A percentile compares a stretch with the other conserved stretches of the same genome.
Evolutionary conservation across 441 rosid genomes (phyloP).

Genomic region (Euphorbia corollata): DNA sequence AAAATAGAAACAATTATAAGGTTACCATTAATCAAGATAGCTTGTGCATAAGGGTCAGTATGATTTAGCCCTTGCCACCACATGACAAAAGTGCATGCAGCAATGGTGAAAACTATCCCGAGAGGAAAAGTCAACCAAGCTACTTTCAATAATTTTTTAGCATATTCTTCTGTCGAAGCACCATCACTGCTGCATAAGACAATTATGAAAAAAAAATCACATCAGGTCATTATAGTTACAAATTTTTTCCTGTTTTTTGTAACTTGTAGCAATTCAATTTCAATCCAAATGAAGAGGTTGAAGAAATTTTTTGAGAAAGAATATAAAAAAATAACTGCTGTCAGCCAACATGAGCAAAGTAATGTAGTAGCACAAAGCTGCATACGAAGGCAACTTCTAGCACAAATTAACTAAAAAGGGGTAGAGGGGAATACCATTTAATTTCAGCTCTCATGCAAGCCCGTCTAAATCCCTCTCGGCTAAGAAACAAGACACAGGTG

Average conservation of each 20-base stretch:
- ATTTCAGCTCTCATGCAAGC: slow-evolving; percentile 83
- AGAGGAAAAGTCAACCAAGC: slow-evolving; percentile 81
- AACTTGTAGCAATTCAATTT: background rate
- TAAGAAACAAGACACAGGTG: slow-evolving; percentile 77
- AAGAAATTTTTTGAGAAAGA: too few relatives aligned
- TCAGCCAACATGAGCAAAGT: background rate
- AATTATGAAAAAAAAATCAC: background rate
- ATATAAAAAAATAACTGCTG: background rate
- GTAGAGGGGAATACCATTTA: slow-evolving; percentile 34
- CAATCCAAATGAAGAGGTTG: background rate
- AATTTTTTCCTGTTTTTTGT: slow-evolving; percentile 1
- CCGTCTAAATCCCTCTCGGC: slow-evolving; percentile 94
- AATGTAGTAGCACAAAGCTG: background rate
- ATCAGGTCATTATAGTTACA: background rate
- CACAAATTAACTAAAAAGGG: background rate
- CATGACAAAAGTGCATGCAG: slow-evolving; percentile 52
- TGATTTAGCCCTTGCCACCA: slow-evolving; percentile 76
- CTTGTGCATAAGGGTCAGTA: slow-evolving; percentile 58
- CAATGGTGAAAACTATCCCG: slow-evolving; percentile 52
- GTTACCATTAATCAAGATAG: slow-evolving; percentile 77
- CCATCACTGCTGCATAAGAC: slow-evolving; percentile 43
- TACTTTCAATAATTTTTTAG: slow-evolving; percentile 52
- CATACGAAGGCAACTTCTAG: background rate
- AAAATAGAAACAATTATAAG: slow-evolving; percentile 1
- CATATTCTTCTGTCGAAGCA: slow-evolving; percentile 33